Percentiles rank a stretch among this genome's conserved stretches.
Evolutionary conservation across 768 basidiomycete species (phyloP).

Genomic region (Mycena venus): DNA sequence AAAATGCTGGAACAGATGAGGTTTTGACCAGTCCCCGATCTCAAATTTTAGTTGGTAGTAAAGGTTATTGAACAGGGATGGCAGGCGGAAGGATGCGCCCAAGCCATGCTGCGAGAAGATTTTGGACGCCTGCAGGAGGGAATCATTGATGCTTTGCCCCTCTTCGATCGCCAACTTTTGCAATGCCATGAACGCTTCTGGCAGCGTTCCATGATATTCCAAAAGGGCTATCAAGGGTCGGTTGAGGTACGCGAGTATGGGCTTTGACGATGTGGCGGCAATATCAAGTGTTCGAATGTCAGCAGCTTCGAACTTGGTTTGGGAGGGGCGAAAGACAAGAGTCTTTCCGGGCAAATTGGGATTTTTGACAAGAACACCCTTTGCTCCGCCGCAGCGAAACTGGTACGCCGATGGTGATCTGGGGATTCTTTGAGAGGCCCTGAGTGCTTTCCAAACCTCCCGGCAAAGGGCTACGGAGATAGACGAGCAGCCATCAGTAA

Average conservation of each 20-base stretch:
- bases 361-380: conserved; percentile 63
- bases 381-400: conserved; percentile 60
- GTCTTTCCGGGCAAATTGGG: conserved; percentile 48
- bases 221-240: conserved; percentile 63
- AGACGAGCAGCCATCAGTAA: conserved; percentile 67
- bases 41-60: conserved; percentile 46
- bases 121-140: conserved; percentile 51
- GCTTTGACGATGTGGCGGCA: conserved; percentile 58
- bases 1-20: conserved; percentile 44
- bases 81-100: conserved; percentile 59
- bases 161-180: conserved; percentile 54
- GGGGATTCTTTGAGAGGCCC: conserved; percentile 40
- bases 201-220: conserved; percentile 57
- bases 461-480: conserved; percentile 54
- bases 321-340: conserved; percentile 57
- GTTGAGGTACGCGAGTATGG: conserved; percentile 60
- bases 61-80: conserved; percentile 57
- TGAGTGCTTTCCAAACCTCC: conserved; percentile 52
- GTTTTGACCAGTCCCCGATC: conserved; percentile 29
- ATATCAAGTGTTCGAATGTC: conserved; percentile 59
- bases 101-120: conserved; percentile 59
- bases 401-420: conserved; percentile 57
- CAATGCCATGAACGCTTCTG: conserved; percentile 48
- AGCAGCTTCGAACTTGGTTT: conserved; percentile 61
- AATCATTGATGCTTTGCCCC: conserved; percentile 48